Base-by-base conservation (phyloP, 1,284 basidiomycete species). In the Vanrija sp. region DNA sequence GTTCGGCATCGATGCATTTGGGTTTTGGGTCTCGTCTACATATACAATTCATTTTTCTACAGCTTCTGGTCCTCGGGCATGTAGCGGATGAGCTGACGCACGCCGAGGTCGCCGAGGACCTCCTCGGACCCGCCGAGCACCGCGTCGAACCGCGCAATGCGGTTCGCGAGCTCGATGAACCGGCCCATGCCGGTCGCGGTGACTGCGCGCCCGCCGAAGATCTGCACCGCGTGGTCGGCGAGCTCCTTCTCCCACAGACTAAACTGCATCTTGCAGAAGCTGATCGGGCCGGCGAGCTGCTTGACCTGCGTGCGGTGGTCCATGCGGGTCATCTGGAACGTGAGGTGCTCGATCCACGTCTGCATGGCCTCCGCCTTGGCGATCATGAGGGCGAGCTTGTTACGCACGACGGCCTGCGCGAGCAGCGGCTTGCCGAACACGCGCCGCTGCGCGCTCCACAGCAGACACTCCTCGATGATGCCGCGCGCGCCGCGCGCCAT, bases 261-360 rank as follows among this genome's bases (percentile, higher is more conserved):
- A 8, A 61, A 57, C 49, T 87, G 85, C 85, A 88, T 88, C 55
- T 87, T 78, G 57, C 77, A 66, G 71, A 77, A 75, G 8, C 72
- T 71, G 49, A 77, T 72, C 57, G 75, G 76, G 6, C 71, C 76
- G 18, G 74, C 76, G n/a, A 78, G 68, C 51, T 74, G 64, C 19
- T 64, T 54, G 21, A 79, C 74, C 77, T 92, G 91, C 69, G 94
- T 84, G 54, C 81, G 82, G 73, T 97, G 74, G 66, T 75, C 66
- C 73, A 92, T 92, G 66, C 92, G 86, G 71, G 83, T 85, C 92
- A 95, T 95, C 76, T 95, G 92, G 73, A 87, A 85, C 0, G 91
- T 94, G 60, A 95, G 79, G 68, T 84, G 87, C 62, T 97, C 93
- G 25, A 95, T 78, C 91, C 91, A 96, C 46, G 83, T 84, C 71